Evolutionary conservation across 2,329 filamentous ascomycete species (phyloP).

Genomic region (Cladosporium sp.): DNA sequence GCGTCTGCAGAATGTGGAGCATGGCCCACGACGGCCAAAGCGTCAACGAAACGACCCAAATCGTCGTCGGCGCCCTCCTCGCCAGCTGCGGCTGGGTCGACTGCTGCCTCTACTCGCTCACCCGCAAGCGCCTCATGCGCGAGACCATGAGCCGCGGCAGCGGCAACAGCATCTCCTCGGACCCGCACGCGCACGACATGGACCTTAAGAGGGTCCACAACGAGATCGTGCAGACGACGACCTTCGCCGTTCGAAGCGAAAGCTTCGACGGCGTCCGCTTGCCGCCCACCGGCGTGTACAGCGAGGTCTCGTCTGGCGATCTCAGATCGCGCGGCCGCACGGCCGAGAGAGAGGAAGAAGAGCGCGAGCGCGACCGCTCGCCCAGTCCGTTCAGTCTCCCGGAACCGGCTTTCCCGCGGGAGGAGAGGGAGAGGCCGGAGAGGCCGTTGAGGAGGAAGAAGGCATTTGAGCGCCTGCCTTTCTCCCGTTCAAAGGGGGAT

Average conservation of each 20-base stretch:
- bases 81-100: conserved; percentile 57
- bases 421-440: too few species aligned
- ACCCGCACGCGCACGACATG: not conserved
- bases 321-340: too few species aligned
- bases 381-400: too few species aligned
- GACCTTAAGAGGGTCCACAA: not conserved
- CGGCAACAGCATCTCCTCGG: not conserved
- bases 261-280: not conserved
- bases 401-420: too few species aligned
- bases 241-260: not conserved
- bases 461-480: too few species aligned
- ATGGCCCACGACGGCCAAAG: conserved; percentile 48
- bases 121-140: conserved; percentile 51
- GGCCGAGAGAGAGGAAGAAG: too few species aligned
- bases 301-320: not conserved
- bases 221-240: not conserved
- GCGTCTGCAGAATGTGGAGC: conserved; percentile 57
- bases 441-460: not conserved
- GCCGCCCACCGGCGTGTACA: not conserved
- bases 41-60: conserved; percentile 40
- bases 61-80: conserved; percentile 51
- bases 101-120: conserved; percentile 54
- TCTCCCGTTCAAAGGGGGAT: too few species aligned
- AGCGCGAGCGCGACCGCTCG: too few species aligned
- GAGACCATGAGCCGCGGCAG: conserved; percentile 23